Base-by-base conservation (phyloP, 139 green algal species). In the Chlamydomonas sp. region DNA sequence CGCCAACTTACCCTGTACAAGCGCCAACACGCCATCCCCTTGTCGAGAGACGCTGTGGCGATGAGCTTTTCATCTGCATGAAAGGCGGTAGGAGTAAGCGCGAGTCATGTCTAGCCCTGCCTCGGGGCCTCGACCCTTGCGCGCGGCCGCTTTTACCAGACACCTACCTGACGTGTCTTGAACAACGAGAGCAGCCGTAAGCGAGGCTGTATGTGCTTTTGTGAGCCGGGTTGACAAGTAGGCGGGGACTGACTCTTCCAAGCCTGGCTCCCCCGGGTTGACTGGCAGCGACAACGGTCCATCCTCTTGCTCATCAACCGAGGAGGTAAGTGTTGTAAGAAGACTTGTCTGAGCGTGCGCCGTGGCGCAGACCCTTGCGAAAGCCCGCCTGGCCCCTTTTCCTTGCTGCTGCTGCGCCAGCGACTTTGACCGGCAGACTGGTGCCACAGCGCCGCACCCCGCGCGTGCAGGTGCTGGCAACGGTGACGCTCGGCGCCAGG, bases 11-110 rank as follows among this genome's bases (percentile, higher is more conserved):
- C 76, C 61, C 60, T 69, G 63, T 87, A 80, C 57, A 92, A 80
- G 8, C 72, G 86, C 94, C 94, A 96, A 3, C 93, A 77, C 0
- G 88, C 90, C 49, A 96, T 73, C 2, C 91, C 89, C 71, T 96
- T 96, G 78, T 96, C 94, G 60, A 96, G 72, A 5, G 92, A 93
- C 3, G 88, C 80, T 17, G 92, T 96, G 1, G 93, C 61, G 2
- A 96, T 61, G 60, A 92, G 76, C 89, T 95, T 96, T 10, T 71
- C 16, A 3, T 80, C 82, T 87, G 82, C 5, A 4, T 49, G 31
- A 49, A 0, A n/a, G 20, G 20, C 18, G 20, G 82, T 3, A 61
- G 80, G 12, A 49, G 31, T 49, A 49, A 49, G 10, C 1, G 4
- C 12, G 63, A 5, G 79, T 78, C 63, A 84, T 63, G 9, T 49